phyloP scores from a whole-genome alignment of 495 filamentous ascomycete genomes.

The Bombardia bombarda region DNA sequence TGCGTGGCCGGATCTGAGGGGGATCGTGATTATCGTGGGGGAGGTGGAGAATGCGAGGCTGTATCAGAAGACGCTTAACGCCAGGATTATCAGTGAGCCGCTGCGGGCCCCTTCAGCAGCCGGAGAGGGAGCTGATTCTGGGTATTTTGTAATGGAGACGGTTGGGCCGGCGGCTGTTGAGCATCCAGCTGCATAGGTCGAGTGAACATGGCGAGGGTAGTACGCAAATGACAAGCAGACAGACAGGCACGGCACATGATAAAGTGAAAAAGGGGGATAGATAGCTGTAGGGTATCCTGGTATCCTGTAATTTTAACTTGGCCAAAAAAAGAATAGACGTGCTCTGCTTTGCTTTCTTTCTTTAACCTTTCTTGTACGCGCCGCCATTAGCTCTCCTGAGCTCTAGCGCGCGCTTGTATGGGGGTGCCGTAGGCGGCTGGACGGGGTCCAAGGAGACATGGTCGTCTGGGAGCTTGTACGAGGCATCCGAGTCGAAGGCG shows the following conservation, averaged over 20 bases:
- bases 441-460: conserved; percentile 81
- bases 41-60: conserved; percentile 26
- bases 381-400: conserved; percentile 68
- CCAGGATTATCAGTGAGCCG: conserved; percentile 32
- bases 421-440: conserved; percentile 93
- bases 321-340: neutral
- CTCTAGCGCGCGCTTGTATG: conserved; percentile 86
- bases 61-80: conserved; percentile 42
- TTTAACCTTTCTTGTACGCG: conserved; percentile 52
- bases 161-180: conserved; percentile 2
- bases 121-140: neutral
- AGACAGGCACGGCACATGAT: too few relatives aligned
- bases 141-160: conserved; percentile 24
- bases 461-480: conserved; percentile 70
- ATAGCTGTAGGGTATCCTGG: too few relatives aligned
- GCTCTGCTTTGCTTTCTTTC: neutral
- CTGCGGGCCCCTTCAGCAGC: too few relatives aligned
- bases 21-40: conserved; percentile 45
- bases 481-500: conserved; percentile 88
- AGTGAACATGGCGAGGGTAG: too few relatives aligned
- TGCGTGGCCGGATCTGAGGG: conserved; percentile 48
- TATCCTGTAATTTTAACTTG: neutral
- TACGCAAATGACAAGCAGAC: too few relatives aligned
- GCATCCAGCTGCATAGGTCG: too few relatives aligned
- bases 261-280: too few relatives aligned